These are phyloP conservation scores for Mollisia scopiformis DNA, from an alignment of 2,329 filamentous ascomycete genomes.

Conservation along the genomic window DNA sequence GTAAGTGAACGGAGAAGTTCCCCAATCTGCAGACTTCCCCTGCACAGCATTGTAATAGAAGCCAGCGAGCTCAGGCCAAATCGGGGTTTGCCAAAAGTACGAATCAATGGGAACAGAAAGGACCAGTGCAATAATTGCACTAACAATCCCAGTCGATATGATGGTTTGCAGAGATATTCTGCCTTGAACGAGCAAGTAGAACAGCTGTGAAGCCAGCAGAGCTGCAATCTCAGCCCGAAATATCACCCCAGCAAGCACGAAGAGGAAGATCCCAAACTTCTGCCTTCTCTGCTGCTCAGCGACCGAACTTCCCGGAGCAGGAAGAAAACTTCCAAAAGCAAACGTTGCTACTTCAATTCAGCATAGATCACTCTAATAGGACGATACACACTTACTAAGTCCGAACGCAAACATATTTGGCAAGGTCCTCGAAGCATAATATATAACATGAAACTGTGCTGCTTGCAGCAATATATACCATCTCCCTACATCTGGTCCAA, in stretches of 20 bases:
- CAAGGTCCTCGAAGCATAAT: constrained; percentile 87
- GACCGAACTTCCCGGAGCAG: constrained; percentile 45
- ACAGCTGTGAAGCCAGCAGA: constrained; percentile 69
- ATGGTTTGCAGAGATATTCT: constrained; percentile 59
- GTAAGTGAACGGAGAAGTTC: constrained; percentile 80
- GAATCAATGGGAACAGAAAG: constrained; percentile 81
- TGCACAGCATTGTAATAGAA: constrained; percentile 92
- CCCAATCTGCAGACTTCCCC: constrained; percentile 85
- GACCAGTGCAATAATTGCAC: constrained; percentile 67
- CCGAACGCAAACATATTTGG: constrained; percentile 97
- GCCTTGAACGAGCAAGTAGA: constrained; percentile 62
- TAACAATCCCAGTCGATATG: constrained; percentile 66
- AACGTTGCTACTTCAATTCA: constrained; percentile 59
- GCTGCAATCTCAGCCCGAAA: constrained; percentile 91
- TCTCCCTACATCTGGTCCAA: constrained; percentile 67
- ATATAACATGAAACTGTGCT: constrained; percentile 90
- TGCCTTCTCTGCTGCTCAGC: constrained; percentile 48
- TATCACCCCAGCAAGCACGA: constrained; percentile 80
- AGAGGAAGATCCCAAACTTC: constrained; percentile 69
- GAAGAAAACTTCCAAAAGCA: constrained; percentile 50
- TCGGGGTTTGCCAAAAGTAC: constrained; percentile 85
- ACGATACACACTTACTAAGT: constrained; percentile 62
- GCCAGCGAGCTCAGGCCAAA: constrained; percentile 89
- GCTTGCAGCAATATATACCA: constrained; percentile 83
- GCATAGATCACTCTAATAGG: not conserved